Percentiles rank a stretch among this genome's conserved stretches.
phyloP scores from a whole-genome alignment of 192 early-diverging fungal genomes.

The Coemansia sp. region DNA sequence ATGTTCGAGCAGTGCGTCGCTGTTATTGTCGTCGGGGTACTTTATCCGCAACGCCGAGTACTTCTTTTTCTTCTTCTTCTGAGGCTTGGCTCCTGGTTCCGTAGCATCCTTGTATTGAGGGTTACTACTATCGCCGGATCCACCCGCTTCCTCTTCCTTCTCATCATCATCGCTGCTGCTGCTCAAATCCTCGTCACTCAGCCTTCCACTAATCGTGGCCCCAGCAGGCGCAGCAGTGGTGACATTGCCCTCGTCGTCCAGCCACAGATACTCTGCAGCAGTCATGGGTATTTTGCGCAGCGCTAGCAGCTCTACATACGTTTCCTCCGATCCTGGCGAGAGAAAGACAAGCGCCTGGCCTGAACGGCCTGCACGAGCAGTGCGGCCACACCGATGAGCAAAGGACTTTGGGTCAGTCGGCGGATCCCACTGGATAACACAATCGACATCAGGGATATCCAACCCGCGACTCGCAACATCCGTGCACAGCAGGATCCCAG shows the following conservation, averaged over 20 bases:
- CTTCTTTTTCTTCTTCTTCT: constrained; percentile 22
- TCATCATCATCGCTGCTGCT: constrained; percentile 21
- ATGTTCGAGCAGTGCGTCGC: constrained; percentile 56
- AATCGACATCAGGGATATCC: constrained; percentile 95
- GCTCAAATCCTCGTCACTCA: constrained; percentile 9
- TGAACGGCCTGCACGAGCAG: constrained; percentile 81
- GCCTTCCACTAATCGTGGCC: constrained; percentile 10
- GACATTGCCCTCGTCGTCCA: constrained; percentile 32
- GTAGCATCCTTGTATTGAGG: not conserved
- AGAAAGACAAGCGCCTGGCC: constrained; percentile 90
- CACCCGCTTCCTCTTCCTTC: not conserved
- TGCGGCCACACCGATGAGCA: constrained; percentile 93
- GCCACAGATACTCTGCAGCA: constrained; percentile 53
- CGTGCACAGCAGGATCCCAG: constrained; percentile 86
- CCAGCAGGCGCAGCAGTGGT: constrained; percentile 27
- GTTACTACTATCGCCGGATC: not conserved
- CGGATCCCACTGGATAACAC: constrained; percentile 92
- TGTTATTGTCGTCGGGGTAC: constrained; percentile 51
- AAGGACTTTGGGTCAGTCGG: constrained; percentile 97
- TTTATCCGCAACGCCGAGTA: constrained; percentile 48
- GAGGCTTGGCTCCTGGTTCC: not conserved
- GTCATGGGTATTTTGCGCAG: constrained; percentile 88
- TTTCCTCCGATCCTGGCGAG: constrained; percentile 78
- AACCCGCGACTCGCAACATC: constrained; percentile 95
- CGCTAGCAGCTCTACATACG: constrained; percentile 84